Evolutionary conservation across 768 basidiomycete species (phyloP).

Genomic region (Hirschioporus abietinus): DNA sequence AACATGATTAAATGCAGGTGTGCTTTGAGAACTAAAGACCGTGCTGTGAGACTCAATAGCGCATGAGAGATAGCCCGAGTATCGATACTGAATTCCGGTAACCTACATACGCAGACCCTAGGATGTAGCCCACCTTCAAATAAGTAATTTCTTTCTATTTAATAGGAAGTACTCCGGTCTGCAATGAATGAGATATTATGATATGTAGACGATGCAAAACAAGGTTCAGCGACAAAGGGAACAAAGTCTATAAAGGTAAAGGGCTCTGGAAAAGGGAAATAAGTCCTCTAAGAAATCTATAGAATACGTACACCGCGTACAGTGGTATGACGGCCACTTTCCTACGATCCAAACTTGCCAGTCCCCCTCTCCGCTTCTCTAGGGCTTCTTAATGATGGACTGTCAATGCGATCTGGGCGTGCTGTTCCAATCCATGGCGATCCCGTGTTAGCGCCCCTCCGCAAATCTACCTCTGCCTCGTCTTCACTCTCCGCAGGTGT

Average conservation of each 20-base stretch:
- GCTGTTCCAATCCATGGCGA: not conserved
- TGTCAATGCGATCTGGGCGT: not conserved
- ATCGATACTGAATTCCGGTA: no score
- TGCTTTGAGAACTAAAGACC: no score
- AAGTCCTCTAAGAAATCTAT: not conserved
- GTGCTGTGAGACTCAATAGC: no score
- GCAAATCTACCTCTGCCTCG: slow-evolving; percentile 24
- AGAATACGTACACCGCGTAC: not conserved
- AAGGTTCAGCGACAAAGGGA: not conserved
- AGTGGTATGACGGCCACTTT: not conserved
- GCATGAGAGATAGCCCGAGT: no score
- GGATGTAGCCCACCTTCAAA: no score
- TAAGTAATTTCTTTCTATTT: no score
- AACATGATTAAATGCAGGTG: no score
- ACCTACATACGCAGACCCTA: no score
- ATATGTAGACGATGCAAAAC: not conserved
- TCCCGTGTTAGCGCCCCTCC: not conserved
- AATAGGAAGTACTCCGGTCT: not conserved
- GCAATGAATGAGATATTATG: not conserved
- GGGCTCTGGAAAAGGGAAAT: not conserved
- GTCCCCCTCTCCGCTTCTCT: not conserved
- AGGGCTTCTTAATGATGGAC: not conserved
- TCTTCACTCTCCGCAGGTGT: slow-evolving; percentile 35
- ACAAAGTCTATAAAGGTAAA: not conserved
- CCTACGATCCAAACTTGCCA: not conserved